Base-by-base conservation (phyloP, 768 basidiomycete species). In the Serendipita vermifera region DNA sequence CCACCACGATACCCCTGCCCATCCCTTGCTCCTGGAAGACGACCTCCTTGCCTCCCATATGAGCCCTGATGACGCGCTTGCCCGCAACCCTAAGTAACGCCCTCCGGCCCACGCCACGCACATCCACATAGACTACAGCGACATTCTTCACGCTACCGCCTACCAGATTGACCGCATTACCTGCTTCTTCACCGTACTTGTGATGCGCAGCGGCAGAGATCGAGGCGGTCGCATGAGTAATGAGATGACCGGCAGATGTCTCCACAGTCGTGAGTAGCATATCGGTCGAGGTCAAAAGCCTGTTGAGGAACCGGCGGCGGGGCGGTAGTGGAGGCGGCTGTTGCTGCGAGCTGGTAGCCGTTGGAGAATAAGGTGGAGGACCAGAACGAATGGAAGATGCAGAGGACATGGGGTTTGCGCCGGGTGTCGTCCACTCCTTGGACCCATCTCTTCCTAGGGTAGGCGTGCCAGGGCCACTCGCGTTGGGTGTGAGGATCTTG, bases 91-190 rank as follows among this genome's bases (percentile, higher is more conserved):
- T 82, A 64, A 89, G 66, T 54, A 89, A 66, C 11, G 85, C 86
- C 41, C 77, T 71, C 57, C 84, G 71, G 6, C 84, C 85, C 33
- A 89, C 77, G 0, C 85, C 85, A 1, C 74, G 68, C 72, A 83
- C 74, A 65, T 88, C 86, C 36, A 88, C 75, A 67, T 87, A 89
- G 20, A 89, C 82, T 33, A 87, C 71, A 3, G 76, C 81, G 11
- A 85, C 78, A 67, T 88, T 87, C 59, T 77, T 72, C 32, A 81
- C 82, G 0, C 81, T 79, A 5, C 79, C 81, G 4, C 82, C 77
- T 57, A 82, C 69, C 54, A 84, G 68, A 48, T 74, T 66, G 1
- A 81, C 78, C 17, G 75, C 78, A 40, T 80, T 72, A 7, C 73
- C 82, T 5, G 80, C 82, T 53, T 83, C 79, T 0, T 75, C 64